These are phyloP conservation scores for Lanmaoa pseudosensibilis DNA, from an alignment of 768 basidiomycete species.

Conservation along the genomic window DNA sequence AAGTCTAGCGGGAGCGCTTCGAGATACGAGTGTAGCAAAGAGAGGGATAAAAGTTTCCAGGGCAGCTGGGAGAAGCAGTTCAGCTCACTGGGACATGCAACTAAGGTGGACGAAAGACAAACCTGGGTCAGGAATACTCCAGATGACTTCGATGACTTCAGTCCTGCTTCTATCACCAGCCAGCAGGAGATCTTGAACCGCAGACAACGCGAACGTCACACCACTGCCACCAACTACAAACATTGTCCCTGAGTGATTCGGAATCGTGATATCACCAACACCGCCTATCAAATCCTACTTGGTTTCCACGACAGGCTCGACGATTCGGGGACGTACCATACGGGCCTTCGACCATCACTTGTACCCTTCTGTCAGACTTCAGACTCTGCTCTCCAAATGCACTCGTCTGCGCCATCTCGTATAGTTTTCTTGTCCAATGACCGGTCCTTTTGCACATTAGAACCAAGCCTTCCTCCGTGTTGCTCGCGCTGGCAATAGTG, in stretches of 20 bases:
- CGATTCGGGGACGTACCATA: constrained; percentile 39
- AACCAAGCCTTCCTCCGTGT: constrained; percentile 57
- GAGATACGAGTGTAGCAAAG: constrained; percentile 45
- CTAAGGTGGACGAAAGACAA: constrained; percentile 15
- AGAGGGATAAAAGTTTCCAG: constrained; percentile 48
- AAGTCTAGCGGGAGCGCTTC: constrained; percentile 44
- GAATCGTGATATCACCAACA: constrained; percentile 56
- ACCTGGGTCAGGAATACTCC: constrained; percentile 60
- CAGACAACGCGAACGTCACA: constrained; percentile 65
- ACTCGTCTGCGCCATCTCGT: constrained; percentile 43
- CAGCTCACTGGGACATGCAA: neutral
- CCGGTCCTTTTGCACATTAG: constrained; percentile 68
- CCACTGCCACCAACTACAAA: constrained; percentile 77
- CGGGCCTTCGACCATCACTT: constrained; percentile 53
- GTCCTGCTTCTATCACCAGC: constrained; percentile 49
- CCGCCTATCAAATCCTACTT: constrained; percentile 42
- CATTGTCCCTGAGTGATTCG: constrained; percentile 65
- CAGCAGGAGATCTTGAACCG: constrained; percentile 61
- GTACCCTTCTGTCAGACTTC: constrained; percentile 26
- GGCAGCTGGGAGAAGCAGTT: constrained; percentile 35
- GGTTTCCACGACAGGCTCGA: neutral
- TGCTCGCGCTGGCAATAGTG: constrained; percentile 71
- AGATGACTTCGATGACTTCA: constrained; percentile 64
- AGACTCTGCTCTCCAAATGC: constrained; percentile 26
- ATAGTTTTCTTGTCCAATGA: constrained; percentile 60